Conservation (phyloP, 306 rosid genomes). For the Spatholobus suberectus region DNA sequence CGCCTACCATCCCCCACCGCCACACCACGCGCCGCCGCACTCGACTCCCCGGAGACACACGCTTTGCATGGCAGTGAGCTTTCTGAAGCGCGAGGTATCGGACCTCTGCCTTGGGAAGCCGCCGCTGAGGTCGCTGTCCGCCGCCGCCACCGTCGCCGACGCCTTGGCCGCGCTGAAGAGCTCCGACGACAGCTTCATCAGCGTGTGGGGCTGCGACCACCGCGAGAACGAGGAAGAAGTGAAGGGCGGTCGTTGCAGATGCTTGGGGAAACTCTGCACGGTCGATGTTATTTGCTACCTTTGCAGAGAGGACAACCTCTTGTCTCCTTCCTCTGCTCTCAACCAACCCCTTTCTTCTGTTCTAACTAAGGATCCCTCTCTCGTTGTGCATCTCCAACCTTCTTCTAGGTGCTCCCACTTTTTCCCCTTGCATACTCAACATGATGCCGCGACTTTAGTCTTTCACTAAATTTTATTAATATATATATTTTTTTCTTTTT, state of each 20-base stretch:
- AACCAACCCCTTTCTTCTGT: constrained; percentile 65
- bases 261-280: constrained; percentile 86
- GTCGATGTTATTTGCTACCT: constrained; percentile 83
- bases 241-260: too few species aligned
- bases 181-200: constrained; percentile 72
- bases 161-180: constrained; percentile 65
- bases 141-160: constrained; percentile 74
- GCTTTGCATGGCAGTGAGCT: constrained; percentile 93
- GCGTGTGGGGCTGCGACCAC: constrained; percentile 77
- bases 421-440: not conserved
- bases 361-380: constrained; percentile 51
- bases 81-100: constrained; percentile 75
- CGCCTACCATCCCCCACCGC: not conserved
- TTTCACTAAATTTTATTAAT: too few species aligned
- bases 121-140: constrained; percentile 72
- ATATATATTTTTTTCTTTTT: too few species aligned
- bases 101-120: constrained; percentile 99
- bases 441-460: too few species aligned
- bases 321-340: constrained; percentile 73
- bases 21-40: not conserved
- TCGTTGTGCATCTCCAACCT: constrained; percentile 70
- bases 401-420: constrained; percentile 70
- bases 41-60: not conserved
- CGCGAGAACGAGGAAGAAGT: constrained; percentile 5
- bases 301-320: constrained; percentile 56